Conservation (phyloP, 2,329 filamentous ascomycete genomes). For the Dactylellina cionopaga region DNA sequence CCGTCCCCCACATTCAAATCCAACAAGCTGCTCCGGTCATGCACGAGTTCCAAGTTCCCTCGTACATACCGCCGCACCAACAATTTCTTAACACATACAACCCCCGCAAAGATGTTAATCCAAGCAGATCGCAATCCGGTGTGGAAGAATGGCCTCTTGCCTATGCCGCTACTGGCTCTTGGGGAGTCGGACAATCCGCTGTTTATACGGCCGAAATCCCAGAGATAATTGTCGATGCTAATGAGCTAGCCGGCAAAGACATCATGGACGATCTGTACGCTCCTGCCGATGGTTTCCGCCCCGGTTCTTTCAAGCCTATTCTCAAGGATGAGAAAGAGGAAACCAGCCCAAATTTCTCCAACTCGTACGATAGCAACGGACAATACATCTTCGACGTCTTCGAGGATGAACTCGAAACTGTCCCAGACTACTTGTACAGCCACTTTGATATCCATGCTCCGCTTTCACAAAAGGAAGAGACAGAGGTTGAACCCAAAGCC, state of each 20-base stretch:
- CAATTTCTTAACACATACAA: constrained; percentile 53
- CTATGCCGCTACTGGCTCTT: constrained; percentile 53
- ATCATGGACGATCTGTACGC: constrained; percentile 48
- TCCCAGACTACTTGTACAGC: constrained; percentile 47
- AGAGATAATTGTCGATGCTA: constrained; percentile 42
- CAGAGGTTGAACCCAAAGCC: constrained; percentile 30
- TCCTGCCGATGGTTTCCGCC: constrained; percentile 47
- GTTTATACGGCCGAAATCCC: constrained; percentile 43
- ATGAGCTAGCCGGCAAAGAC: constrained; percentile 44
- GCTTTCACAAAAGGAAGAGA: constrained; percentile 41
- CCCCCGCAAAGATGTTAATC: constrained; percentile 55
- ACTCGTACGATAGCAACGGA: constrained; percentile 50
- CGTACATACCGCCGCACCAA: constrained; percentile 41
- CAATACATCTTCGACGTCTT: constrained; percentile 51
- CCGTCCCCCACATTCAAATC: constrained; percentile 51
- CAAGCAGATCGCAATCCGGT: constrained; percentile 50
- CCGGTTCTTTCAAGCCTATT: constrained; percentile 40
- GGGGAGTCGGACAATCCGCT: constrained; percentile 38
- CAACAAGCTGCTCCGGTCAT: constrained; percentile 47
- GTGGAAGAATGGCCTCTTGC: constrained; percentile 56
- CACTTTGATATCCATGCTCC: constrained; percentile 51
- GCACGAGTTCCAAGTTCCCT: constrained; percentile 39
- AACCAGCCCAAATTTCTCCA: constrained; percentile 35
- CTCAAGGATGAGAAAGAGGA: constrained; percentile 47
- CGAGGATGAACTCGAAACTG: constrained; percentile 47